Percentiles rank a stretch among this genome's conserved stretches.
Evolutionary conservation across 345 rosid genomes (phyloP).

Genomic region (Heritiera fomes): DNA sequence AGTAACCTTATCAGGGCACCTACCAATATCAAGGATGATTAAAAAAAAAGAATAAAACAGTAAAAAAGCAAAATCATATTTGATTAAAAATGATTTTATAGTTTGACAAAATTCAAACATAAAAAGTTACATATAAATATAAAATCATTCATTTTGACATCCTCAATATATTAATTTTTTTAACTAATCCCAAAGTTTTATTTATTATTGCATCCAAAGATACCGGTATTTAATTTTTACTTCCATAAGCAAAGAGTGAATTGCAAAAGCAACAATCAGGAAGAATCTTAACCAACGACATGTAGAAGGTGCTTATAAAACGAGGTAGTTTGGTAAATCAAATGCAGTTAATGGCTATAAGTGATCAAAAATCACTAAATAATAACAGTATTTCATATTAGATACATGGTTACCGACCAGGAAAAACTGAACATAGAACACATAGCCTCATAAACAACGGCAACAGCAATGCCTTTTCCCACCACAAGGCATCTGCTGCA

Average conservation of each 20-base stretch:
- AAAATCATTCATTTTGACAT: background rate
- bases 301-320: background rate
- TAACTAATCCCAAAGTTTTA: background rate
- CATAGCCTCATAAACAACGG: background rate
- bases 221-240: background rate
- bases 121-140: background rate
- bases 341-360: background rate
- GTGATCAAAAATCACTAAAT: background rate
- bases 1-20: background rate
- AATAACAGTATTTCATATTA: background rate
- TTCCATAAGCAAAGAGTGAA: background rate
- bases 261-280: background rate
- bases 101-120: background rate
- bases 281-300: background rate
- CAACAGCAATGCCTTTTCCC: background rate
- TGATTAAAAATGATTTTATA: background rate
- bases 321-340: background rate
- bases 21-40: background rate
- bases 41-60: background rate
- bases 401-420: background rate
- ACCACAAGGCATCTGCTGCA: background rate
- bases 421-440: background rate
- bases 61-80: background rate
- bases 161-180: background rate
- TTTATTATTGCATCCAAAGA: background rate